These are phyloP conservation scores for Pythium phragmitis DNA, from an alignment of 352 stramenopile genomes.

Conservation along the genomic window DNA sequence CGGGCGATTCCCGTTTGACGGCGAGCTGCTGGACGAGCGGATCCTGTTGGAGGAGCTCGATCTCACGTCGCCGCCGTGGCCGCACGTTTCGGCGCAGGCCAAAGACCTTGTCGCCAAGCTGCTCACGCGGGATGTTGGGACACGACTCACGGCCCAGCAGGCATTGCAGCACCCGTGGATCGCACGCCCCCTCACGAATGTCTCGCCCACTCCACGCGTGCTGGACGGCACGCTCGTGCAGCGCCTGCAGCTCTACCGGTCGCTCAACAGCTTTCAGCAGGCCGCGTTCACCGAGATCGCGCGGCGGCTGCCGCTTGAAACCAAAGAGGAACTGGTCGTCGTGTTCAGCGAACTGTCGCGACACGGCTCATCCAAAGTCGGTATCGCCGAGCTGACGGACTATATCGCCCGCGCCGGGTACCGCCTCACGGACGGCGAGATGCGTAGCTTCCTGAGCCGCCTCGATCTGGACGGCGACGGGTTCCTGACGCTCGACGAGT, in stretches of 20 bases:
- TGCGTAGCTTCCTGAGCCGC: slow-evolving; percentile 52
- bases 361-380: slow-evolving; percentile 44
- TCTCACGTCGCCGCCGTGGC: slow-evolving; percentile 45
- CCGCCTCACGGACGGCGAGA: slow-evolving; percentile 55
- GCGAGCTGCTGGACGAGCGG: slow-evolving; percentile 56
- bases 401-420: slow-evolving; percentile 62
- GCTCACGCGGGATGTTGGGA: slow-evolving; percentile 43
- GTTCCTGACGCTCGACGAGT: slow-evolving; percentile 55
- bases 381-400: slow-evolving; percentile 49
- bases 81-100: slow-evolving; percentile 50
- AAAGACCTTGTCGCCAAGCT: slow-evolving; percentile 51
- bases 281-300: slow-evolving; percentile 62
- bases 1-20: slow-evolving; percentile 64
- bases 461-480: slow-evolving; percentile 69
- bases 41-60: slow-evolving; percentile 65
- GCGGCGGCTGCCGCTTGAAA: slow-evolving; percentile 43
- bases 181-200: slow-evolving; percentile 23
- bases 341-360: slow-evolving; percentile 66
- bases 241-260: slow-evolving; percentile 69
- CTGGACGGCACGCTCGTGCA: slow-evolving; percentile 72
- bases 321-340: slow-evolving; percentile 62
- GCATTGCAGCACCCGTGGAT: slow-evolving; percentile 72
- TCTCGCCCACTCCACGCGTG: slow-evolving; percentile 14
- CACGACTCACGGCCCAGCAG: slow-evolving; percentile 53
- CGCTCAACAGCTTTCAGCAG: slow-evolving; percentile 69